Conservation (phyloP, 2,329 filamentous ascomycete genomes). For the Fulvia fulva region DNA sequence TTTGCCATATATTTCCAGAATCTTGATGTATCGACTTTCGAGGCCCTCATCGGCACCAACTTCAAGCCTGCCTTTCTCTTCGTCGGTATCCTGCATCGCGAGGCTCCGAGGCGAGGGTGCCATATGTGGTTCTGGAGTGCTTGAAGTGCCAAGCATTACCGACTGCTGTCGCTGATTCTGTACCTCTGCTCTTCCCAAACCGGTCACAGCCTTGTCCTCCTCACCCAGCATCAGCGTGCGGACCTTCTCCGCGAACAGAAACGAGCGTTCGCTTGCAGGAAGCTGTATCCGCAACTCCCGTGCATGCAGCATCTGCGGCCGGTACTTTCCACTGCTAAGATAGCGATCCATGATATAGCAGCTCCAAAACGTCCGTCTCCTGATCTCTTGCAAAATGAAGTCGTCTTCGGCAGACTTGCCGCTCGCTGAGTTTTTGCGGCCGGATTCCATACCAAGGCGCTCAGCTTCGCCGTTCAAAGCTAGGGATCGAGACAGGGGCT, state of each 20-base stretch:
- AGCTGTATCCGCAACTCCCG: slow-evolving; percentile 62
- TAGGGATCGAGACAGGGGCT: slow-evolving; percentile 35
- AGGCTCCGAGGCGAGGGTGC: slow-evolving; percentile 17
- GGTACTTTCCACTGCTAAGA: slow-evolving; percentile 60
- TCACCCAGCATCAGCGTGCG: slow-evolving; percentile 49
- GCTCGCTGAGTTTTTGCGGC: slow-evolving; percentile 24
- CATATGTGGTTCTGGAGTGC: slow-evolving; percentile 18
- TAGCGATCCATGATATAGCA: slow-evolving; percentile 70
- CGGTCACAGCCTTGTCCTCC: slow-evolving; percentile 36
- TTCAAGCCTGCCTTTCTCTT: slow-evolving; percentile 50
- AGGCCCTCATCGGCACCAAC: slow-evolving; percentile 47
- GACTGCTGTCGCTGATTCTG: slow-evolving; percentile 47
- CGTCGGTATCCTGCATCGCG: slow-evolving; percentile 23
- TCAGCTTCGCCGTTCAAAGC: slow-evolving; percentile 38
- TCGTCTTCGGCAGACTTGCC: slow-evolving; percentile 32
- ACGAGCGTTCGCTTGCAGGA: slow-evolving; percentile 63
- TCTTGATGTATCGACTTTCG: slow-evolving; percentile 50
- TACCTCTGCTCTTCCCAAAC: slow-evolving; percentile 36
- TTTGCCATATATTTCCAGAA: slow-evolving; percentile 53
- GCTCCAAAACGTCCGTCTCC: slow-evolving; percentile 68
- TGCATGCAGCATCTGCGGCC: slow-evolving; percentile 56
- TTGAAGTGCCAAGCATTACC: slow-evolving; percentile 27
- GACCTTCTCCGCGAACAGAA: slow-evolving; percentile 59
- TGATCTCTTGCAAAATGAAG: slow-evolving; percentile 60
- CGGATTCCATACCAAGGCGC: slow-evolving; percentile 32